phyloP scores from a whole-genome alignment of 495 filamentous ascomycete genomes.

The Podospora appendiculata region DNA sequence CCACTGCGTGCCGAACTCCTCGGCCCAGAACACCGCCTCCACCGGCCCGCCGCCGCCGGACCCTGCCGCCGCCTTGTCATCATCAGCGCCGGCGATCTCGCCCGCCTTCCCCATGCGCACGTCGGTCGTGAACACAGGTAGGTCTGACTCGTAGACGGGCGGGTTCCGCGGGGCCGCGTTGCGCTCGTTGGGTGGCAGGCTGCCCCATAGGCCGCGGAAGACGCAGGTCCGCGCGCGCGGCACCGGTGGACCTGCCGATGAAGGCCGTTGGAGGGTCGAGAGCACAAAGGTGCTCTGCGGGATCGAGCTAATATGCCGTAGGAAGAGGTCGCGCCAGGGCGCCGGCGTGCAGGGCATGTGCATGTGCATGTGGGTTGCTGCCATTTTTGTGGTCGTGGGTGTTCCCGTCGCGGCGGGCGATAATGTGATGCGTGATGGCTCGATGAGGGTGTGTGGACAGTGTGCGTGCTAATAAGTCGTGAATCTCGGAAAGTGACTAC shows the following conservation, averaged over 20 bases:
- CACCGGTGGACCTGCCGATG: no score
- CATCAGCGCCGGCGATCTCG: constrained; percentile 42
- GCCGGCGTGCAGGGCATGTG: constrained; percentile 18
- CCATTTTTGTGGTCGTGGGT: neutral
- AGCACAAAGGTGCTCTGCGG: constrained; percentile 62
- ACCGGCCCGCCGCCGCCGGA: constrained; percentile 58
- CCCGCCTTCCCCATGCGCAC: constrained; percentile 72
- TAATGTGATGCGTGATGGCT: no score
- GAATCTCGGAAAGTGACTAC: no score
- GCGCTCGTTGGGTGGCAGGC: constrained; percentile 59
- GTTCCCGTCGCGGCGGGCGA: no score
- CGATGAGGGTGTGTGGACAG: no score
- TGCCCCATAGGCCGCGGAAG: constrained; percentile 76
- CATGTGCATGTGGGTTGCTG: neutral
- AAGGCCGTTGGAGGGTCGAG: constrained; percentile 44
- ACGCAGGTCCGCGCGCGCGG: constrained; percentile 48
- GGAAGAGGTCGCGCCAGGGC: constrained; percentile 62
- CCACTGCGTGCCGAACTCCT: constrained; percentile 71
- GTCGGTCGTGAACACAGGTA: constrained; percentile 81
- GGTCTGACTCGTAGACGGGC: constrained; percentile 59
- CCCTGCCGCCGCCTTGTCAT: constrained; percentile 21
- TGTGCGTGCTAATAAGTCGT: no score
- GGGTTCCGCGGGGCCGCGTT: constrained; percentile 59
- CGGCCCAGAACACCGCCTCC: constrained; percentile 81
- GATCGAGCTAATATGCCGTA: constrained; percentile 55